Percentiles rank a stretch among this genome's conserved stretches.
These are phyloP conservation scores for Aplosporella prunicola DNA, from an alignment of 2,329 filamentous ascomycete species.

Conservation along the genomic window DNA sequence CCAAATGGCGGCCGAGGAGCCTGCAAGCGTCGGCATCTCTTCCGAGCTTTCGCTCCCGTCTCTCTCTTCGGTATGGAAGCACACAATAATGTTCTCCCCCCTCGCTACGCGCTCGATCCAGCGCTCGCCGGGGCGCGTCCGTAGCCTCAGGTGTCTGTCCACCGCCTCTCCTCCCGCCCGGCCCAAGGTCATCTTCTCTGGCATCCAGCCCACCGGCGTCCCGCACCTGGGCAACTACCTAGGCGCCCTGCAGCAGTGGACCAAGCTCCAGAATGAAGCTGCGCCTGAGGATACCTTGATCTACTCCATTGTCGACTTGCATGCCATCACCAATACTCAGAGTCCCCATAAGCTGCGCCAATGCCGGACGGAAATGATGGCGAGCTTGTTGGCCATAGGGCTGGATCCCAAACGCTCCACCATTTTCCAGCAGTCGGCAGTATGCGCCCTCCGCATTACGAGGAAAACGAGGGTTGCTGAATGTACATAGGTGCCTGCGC, in stretches of 20 bases:
- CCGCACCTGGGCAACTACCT: constrained; percentile 95
- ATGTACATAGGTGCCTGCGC: constrained; percentile 53
- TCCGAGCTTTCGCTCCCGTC: too few species aligned
- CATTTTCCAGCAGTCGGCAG: constrained; percentile 74
- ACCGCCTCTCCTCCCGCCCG: neutral
- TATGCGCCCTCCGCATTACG: constrained; percentile 32
- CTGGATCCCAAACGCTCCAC: constrained; percentile 66
- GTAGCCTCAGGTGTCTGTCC: neutral
- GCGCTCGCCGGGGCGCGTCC: too few species aligned
- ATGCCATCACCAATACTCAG: constrained; percentile 78
- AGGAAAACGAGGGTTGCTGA: neutral
- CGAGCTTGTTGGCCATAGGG: constrained; percentile 73
- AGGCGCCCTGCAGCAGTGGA: constrained; percentile 82
- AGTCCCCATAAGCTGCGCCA: constrained; percentile 50
- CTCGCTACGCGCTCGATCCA: too few species aligned
- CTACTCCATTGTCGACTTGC: constrained; percentile 86
- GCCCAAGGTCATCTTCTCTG: constrained; percentile 67
- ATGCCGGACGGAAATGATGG: constrained; percentile 66
- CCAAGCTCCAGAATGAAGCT: constrained; percentile 60
- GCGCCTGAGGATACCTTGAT: constrained; percentile 52
- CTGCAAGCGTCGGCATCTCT: too few species aligned
- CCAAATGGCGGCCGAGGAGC: too few species aligned
- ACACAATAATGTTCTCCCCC: too few species aligned
- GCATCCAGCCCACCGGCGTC: constrained; percentile 90
- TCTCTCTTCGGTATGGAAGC: too few species aligned